Evolutionary conservation across 805 yeast genomes (phyloP).

Genomic region (Cyberlindnera xylosilytica): DNA sequence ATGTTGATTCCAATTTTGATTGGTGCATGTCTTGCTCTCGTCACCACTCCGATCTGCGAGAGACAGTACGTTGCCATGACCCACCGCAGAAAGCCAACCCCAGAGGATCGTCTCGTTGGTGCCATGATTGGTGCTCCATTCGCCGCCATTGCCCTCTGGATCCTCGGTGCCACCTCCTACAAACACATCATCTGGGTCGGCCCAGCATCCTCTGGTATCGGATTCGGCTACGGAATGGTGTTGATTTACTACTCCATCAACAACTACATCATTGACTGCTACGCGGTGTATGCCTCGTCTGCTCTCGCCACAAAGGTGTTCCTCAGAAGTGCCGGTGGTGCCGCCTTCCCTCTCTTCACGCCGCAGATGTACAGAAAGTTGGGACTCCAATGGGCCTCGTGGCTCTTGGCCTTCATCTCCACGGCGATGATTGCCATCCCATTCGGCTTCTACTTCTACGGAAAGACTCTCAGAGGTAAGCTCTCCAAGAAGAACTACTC

Average conservation of each 20-base stretch:
- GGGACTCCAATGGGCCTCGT: constrained; percentile 80
- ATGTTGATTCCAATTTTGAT: constrained; percentile 89
- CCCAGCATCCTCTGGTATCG: constrained; percentile 74
- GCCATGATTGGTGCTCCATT: constrained; percentile 83
- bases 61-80: constrained; percentile 50
- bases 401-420: constrained; percentile 73
- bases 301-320: constrained; percentile 83
- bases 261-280: constrained; percentile 88
- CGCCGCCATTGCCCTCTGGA: constrained; percentile 77
- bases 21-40: constrained; percentile 74
- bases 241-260: constrained; percentile 72
- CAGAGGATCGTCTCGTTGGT: constrained; percentile 78
- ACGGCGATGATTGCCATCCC: constrained; percentile 76
- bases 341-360: constrained; percentile 80
- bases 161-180: constrained; percentile 75
- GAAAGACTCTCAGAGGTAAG: constrained; percentile 57
- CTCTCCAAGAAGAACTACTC: constrained; percentile 65
- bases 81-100: constrained; percentile 57
- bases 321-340: constrained; percentile 80
- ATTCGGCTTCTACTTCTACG: constrained; percentile 66
- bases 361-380: constrained; percentile 73
- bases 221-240: constrained; percentile 77
- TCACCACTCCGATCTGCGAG: constrained; percentile 75
- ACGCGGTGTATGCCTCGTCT: constrained; percentile 75
- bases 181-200: constrained; percentile 75